Evolutionary conservation across 1,284 basidiomycete species (phyloP).

Genomic region (Acaromyces ingoldii): DNA sequence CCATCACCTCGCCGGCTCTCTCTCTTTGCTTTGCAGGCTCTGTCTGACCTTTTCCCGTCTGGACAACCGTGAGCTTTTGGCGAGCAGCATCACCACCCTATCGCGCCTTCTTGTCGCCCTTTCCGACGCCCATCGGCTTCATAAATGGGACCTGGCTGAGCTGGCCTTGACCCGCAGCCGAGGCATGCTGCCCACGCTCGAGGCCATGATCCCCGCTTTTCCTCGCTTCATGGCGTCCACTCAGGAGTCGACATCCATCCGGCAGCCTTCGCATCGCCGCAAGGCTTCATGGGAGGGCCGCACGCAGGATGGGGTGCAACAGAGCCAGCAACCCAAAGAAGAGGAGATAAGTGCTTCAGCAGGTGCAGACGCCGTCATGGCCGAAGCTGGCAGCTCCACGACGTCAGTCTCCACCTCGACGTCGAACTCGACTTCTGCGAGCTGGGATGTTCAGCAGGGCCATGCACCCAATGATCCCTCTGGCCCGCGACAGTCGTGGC

Average conservation of each 20-base stretch:
- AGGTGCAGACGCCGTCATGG: background rate
- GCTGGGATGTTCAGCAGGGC: too few relatives aligned
- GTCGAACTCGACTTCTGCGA: too few relatives aligned
- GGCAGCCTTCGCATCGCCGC: background rate
- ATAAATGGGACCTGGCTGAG: slow-evolving; percentile 3
- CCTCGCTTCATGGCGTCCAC: too few relatives aligned
- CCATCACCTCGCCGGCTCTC: background rate
- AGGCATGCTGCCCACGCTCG: background rate
- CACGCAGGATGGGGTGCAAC: background rate
- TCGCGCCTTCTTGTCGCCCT: background rate
- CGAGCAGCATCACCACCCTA: background rate
- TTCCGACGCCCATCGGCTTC: background rate
- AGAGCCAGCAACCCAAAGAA: background rate
- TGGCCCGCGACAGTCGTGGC: too few relatives aligned
- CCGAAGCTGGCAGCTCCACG: background rate
- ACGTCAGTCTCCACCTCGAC: too few relatives aligned
- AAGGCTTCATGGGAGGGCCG: background rate
- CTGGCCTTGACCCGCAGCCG: background rate
- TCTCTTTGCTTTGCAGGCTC: background rate
- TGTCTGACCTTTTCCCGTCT: background rate
- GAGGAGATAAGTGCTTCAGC: background rate
- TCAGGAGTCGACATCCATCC: too few relatives aligned
- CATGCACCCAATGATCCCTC: too few relatives aligned
- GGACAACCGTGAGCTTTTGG: background rate
- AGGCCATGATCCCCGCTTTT: background rate